A percentile compares a stretch with the other conserved stretches of the same genome.
Conservation (phyloP, 2,329 filamentous ascomycete species). For the Phyllosticta citrichinensis region DNA sequence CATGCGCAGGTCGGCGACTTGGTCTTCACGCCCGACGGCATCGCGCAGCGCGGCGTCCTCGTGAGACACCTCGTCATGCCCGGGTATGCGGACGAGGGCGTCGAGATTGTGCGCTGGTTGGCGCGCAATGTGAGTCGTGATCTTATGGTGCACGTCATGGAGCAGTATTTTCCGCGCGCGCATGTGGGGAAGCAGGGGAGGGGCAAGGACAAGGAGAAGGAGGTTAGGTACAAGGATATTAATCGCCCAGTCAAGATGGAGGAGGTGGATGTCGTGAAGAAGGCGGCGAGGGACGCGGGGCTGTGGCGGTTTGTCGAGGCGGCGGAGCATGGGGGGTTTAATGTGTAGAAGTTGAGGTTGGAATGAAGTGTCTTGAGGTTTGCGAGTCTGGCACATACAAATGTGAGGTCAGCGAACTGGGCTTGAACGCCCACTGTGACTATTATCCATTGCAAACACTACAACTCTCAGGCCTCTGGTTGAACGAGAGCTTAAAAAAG, state of each 20-base stretch:
- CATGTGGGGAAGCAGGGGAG: conserved; percentile 60
- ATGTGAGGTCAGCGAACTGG: no score
- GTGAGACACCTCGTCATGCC: conserved; percentile 81
- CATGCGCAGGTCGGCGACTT: conserved; percentile 72
- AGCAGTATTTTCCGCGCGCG: conserved; percentile 73
- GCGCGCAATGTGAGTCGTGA: conserved; percentile 63
- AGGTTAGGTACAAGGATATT: conserved; percentile 64
- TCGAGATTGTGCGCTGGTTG: conserved; percentile 65
- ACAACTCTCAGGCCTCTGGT: no score
- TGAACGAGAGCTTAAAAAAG: no score
- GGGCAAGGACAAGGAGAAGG: conserved; percentile 18
- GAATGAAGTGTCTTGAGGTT: no score
- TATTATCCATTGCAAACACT: no score
- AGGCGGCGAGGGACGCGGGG: conserved; percentile 59
- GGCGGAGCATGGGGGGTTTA: conserved; percentile 47
- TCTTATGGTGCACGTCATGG: conserved; percentile 78
- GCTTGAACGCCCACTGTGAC: no score
- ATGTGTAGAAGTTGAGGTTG: conserved; percentile 18
- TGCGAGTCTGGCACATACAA: no score
- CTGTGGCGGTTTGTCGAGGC: conserved; percentile 71
- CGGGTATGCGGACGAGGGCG: conserved; percentile 62
- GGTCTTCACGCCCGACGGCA: conserved; percentile 70
- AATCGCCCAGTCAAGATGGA: conserved; percentile 58
- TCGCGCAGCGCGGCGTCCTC: conserved; percentile 67
- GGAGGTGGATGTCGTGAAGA: conserved; percentile 56